Evolutionary conservation across 208 protist species (phyloP).

Genomic region (Trypanosoma cruzi): DNA sequence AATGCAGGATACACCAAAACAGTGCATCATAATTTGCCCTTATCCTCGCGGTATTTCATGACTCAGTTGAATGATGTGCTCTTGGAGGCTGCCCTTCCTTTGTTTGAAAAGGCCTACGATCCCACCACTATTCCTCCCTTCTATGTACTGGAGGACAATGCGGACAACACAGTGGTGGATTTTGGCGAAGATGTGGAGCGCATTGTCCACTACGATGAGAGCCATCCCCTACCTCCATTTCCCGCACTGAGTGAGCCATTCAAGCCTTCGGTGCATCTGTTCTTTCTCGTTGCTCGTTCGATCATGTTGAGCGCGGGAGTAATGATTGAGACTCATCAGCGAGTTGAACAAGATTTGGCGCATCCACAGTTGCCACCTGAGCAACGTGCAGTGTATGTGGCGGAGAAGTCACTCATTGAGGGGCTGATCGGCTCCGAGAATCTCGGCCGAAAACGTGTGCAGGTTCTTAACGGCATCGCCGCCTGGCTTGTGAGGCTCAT

Average conservation of each 20-base stretch:
- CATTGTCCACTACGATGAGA: constrained; percentile 65
- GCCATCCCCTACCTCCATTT: constrained; percentile 54
- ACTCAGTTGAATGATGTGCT: constrained; percentile 77
- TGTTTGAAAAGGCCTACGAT: constrained; percentile 42
- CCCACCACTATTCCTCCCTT: constrained; percentile 45
- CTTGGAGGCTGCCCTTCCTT: constrained; percentile 65
- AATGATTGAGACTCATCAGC: constrained; percentile 74
- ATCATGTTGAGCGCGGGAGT: constrained; percentile 49
- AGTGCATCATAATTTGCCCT: constrained; percentile 62
- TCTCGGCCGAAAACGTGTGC: constrained; percentile 52
- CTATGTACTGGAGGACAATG: constrained; percentile 61
- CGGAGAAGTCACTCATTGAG: constrained; percentile 65
- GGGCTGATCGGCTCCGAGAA: constrained; percentile 48
- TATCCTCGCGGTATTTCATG: constrained; percentile 86
- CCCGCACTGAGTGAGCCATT: constrained; percentile 38
- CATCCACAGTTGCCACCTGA: constrained; percentile 50
- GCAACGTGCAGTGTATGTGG: constrained; percentile 47
- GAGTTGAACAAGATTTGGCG: constrained; percentile 40
- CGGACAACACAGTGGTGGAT: constrained; percentile 43
- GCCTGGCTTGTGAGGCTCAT: constrained; percentile 84
- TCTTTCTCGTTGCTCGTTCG: constrained; percentile 74
- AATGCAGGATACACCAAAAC: constrained; percentile 86
- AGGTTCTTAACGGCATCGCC: constrained; percentile 72
- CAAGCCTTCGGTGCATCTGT: constrained; percentile 74
- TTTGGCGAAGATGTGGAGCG: constrained; percentile 72